Percentiles rank a stretch among this genome's conserved stretches.
phyloP scores from a whole-genome alignment of 2,329 filamentous ascomycete species.

The Fusarium graminum region DNA sequence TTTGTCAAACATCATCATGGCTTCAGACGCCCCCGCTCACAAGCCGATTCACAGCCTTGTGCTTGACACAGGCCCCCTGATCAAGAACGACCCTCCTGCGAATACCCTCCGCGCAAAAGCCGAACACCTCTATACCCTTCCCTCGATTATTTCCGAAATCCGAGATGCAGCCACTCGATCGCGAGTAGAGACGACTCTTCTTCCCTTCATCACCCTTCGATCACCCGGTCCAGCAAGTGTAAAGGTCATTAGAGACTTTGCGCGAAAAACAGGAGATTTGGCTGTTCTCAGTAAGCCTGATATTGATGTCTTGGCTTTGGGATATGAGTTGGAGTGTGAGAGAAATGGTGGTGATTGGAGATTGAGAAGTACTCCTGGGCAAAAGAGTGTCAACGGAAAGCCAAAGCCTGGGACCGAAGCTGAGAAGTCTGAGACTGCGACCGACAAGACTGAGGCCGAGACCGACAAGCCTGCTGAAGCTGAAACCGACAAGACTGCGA shows the following conservation, averaged over 20 bases:
- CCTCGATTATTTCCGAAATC: constrained; percentile 89
- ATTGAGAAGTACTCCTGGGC: constrained; percentile 80
- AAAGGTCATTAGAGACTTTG: constrained; percentile 85
- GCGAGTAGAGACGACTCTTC: constrained; percentile 84
- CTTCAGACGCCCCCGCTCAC: constrained; percentile 36
- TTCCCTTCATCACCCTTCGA: constrained; percentile 85
- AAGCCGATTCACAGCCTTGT: constrained; percentile 87
- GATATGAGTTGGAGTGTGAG: constrained; percentile 95
- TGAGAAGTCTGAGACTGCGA: constrained; percentile 25
- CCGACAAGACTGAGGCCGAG: background rate
- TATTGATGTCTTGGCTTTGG: constrained; percentile 87
- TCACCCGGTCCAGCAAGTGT: constrained; percentile 81
- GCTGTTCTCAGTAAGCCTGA: constrained; percentile 90
- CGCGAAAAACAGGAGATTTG: constrained; percentile 88
- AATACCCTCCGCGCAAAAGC: constrained; percentile 84
- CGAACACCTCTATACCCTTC: constrained; percentile 83
- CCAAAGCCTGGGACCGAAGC: constrained; percentile 55
- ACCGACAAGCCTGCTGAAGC: too few relatives aligned
- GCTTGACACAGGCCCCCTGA: constrained; percentile 91
- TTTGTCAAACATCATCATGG: constrained; percentile 41
- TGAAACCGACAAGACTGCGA: too few relatives aligned
- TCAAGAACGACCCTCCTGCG: constrained; percentile 90
- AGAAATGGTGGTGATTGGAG: constrained; percentile 91
- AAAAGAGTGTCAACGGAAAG: constrained; percentile 81
- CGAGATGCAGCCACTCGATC: constrained; percentile 83